These are phyloP conservation scores for Phytopythium litorale DNA, from an alignment of 352 stramenopile species.

Conservation along the genomic window DNA sequence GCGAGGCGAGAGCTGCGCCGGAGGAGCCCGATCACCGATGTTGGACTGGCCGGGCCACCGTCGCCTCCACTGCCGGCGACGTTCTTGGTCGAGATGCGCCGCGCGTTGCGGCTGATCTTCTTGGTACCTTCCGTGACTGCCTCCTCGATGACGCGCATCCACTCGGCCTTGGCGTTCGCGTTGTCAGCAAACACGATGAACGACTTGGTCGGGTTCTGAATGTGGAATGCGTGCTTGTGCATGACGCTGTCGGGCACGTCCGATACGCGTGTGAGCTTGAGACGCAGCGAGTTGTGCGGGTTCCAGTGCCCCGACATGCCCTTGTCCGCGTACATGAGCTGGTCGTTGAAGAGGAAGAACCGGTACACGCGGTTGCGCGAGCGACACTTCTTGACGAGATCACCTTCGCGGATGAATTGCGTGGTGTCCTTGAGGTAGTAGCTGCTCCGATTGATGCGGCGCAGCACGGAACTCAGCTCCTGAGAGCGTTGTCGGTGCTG, in stretches of 20 bases:
- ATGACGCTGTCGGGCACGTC: conserved; percentile 70
- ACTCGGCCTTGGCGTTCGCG: conserved; percentile 62
- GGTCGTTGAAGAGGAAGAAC: conserved; percentile 89
- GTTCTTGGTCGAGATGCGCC: conserved; percentile 47
- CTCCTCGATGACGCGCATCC: conserved; percentile 80
- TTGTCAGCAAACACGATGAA: conserved; percentile 81
- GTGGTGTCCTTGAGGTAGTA: conserved; percentile 93
- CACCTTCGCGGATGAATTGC: conserved; percentile 93
- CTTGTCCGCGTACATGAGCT: conserved; percentile 80
- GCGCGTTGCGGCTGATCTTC: conserved; percentile 71
- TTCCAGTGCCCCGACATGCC: conserved; percentile 79
- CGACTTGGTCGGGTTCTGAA: conserved; percentile 81
- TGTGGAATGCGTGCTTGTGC: conserved; percentile 80
- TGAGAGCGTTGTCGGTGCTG: conserved; percentile 78
- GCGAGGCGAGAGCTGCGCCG: conserved; percentile 42
- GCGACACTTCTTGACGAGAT: conserved; percentile 93
- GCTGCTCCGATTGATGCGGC: conserved; percentile 89
- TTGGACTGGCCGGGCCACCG: conserved; percentile 16
- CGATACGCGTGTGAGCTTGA: conserved; percentile 80
- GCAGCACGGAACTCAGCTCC: conserved; percentile 82
- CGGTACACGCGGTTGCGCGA: conserved; percentile 84
- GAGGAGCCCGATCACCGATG: conserved; percentile 51
- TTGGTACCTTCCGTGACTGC: conserved; percentile 67
- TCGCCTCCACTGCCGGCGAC: background rate
- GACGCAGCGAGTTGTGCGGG: conserved; percentile 77